A percentile compares a stretch with the other conserved stretches of the same genome.
These are phyloP conservation scores for Fomes fomentarius DNA, from an alignment of 1,284 basidiomycete genomes.

Conservation along the genomic window DNA sequence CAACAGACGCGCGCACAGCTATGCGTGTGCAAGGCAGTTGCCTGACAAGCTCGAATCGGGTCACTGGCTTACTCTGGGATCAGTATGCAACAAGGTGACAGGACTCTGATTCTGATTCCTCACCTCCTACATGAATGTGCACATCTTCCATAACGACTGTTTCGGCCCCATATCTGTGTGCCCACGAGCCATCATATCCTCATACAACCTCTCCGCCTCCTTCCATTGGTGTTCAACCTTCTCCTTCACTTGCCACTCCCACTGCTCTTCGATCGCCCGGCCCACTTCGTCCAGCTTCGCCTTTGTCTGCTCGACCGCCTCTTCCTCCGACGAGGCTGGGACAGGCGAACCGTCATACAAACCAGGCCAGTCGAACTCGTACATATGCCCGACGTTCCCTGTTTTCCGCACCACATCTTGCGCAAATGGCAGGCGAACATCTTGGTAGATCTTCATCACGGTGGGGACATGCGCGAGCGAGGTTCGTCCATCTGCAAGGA, in stretches of 20 bases:
- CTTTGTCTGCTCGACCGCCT: background rate
- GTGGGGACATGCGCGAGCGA: conserved; percentile 8
- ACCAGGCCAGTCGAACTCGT: conserved; percentile 26
- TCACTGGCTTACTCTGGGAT: too few relatives aligned
- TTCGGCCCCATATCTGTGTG: too few relatives aligned
- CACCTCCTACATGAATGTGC: too few relatives aligned
- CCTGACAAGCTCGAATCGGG: too few relatives aligned
- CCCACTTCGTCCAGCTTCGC: background rate
- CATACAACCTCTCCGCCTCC: background rate
- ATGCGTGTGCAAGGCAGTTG: too few relatives aligned
- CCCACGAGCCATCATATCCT: too few relatives aligned
- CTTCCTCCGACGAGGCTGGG: background rate
- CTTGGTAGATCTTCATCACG: conserved; percentile 23
- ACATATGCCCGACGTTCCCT: conserved; percentile 19
- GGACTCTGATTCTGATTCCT: too few relatives aligned
- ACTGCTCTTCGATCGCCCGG: background rate
- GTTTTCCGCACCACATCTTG: conserved; percentile 18
- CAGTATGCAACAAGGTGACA: too few relatives aligned
- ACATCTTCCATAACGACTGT: too few relatives aligned
- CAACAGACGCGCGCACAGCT: too few relatives aligned
- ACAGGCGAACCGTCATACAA: conserved; percentile 16
- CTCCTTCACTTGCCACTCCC: background rate
- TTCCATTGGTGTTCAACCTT: background rate
- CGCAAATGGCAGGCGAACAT: conserved; percentile 23
- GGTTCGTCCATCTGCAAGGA: conserved; percentile 31